phyloP scores from a whole-genome alignment of 2,329 filamentous ascomycete genomes.

The Neofusicoccum parvum region DNA sequence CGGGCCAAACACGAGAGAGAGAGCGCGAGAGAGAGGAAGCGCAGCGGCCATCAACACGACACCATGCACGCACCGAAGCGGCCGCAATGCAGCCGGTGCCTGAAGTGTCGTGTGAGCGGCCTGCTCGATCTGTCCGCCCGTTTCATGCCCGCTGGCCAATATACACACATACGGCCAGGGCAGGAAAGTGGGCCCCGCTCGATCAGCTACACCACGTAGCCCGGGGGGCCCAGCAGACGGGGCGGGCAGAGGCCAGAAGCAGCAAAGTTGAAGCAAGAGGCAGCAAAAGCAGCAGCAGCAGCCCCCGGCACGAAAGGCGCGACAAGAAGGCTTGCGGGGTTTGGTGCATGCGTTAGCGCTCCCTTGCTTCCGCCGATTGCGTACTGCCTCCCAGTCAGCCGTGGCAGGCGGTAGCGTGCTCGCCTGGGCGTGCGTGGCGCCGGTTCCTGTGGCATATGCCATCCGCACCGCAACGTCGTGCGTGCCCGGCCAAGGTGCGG shows the following conservation, averaged over 20 bases:
- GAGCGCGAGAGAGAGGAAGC: neutral
- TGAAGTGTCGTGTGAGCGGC: conserved; percentile 13
- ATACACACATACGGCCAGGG: neutral
- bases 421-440: neutral
- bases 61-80: neutral
- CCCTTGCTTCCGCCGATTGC: conserved; percentile 17
- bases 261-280: neutral
- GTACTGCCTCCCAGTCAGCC: neutral
- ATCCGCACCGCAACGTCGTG: no score
- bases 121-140: neutral
- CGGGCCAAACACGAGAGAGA: neutral
- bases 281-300: neutral
- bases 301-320: neutral
- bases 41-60: neutral
- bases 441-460: neutral
- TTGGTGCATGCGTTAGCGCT: conserved; percentile 6
- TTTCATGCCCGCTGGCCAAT: neutral
- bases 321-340: neutral
- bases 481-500: neutral
- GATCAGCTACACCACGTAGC: neutral
- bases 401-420: neutral
- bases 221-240: neutral
- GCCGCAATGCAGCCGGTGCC: conserved; percentile 15
- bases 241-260: neutral
- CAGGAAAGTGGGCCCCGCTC: neutral